phyloP scores from a whole-genome alignment of 441 rosid genomes.

The Isatis lusitanica region DNA sequence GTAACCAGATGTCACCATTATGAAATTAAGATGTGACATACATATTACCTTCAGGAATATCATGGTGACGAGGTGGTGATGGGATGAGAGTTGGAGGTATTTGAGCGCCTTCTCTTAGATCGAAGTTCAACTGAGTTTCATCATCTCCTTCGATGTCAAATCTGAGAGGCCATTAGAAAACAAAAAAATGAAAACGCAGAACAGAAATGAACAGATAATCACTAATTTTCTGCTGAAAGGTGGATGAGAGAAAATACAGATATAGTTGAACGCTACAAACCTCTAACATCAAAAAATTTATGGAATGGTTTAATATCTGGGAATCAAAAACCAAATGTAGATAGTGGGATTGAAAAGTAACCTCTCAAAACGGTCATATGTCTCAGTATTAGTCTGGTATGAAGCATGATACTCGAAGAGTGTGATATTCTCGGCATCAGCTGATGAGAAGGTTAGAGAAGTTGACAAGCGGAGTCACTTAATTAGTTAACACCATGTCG shows the following conservation, averaged over 20 bases:
- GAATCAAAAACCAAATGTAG: not conserved
- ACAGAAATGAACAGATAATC: slow-evolving; percentile 5
- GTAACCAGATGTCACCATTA: slow-evolving; percentile 11
- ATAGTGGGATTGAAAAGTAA: slow-evolving; percentile 28
- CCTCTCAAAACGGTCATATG: slow-evolving; percentile 74
- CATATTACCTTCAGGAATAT: slow-evolving; percentile 58
- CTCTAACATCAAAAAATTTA: not conserved
- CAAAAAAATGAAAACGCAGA: not conserved
- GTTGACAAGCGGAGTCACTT: slow-evolving; percentile 1
- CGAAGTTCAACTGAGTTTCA: slow-evolving; percentile 60
- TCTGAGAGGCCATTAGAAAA: slow-evolving; percentile 43
- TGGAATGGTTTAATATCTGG: not conserved
- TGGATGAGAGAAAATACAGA: slow-evolving; percentile 12
- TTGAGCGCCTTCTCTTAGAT: slow-evolving; percentile 50
- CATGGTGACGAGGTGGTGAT: slow-evolving; percentile 54
- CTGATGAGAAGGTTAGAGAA: slow-evolving; percentile 45
- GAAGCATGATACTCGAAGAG: slow-evolving; percentile 62
- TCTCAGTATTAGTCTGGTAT: slow-evolving; percentile 48
- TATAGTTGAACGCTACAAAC: slow-evolving; percentile 8
- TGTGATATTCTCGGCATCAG: slow-evolving; percentile 74
- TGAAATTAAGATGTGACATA: slow-evolving; percentile 1
- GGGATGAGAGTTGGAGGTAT: slow-evolving; percentile 52
- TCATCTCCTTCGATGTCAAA: slow-evolving; percentile 79
- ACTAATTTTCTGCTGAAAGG: slow-evolving; percentile 18
- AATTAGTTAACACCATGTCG: not conserved